Evolutionary conservation across 169 alveolate genomes (phyloP).

Genomic region (Eimeria zaria): DNA sequence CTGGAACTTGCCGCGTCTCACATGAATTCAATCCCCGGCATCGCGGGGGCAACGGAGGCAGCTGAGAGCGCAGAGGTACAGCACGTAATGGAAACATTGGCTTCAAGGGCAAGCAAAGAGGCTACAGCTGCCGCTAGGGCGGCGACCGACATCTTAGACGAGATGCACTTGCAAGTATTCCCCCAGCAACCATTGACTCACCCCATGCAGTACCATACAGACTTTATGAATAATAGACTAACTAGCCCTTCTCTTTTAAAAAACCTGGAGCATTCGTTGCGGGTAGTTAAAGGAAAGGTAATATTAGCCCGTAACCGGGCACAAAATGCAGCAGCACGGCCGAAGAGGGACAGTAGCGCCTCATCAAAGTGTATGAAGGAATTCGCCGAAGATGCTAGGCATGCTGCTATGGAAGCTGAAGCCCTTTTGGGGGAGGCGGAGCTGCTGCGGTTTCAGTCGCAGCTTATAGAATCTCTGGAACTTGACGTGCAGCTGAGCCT

Average conservation of each 20-base stretch:
- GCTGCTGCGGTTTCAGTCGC: not conserved
- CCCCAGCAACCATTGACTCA: not conserved
- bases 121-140: not conserved
- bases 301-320: not conserved
- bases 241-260: not conserved
- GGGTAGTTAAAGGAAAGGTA: not conserved
- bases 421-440: not conserved
- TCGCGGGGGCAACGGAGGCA: not conserved
- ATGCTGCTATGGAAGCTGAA: slow-evolving; percentile 4
- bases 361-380: not conserved
- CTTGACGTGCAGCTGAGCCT: not conserved
- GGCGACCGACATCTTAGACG: not conserved
- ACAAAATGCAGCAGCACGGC: not conserved
- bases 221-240: not conserved
- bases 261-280: not conserved
- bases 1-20: not conserved
- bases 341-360: not conserved
- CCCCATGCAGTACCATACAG: not conserved
- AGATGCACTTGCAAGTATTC: not conserved
- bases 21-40: not conserved
- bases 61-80: not conserved
- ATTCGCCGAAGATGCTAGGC: not conserved
- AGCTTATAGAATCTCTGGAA: slow-evolving; percentile 20
- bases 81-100: not conserved
- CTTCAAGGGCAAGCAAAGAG: not conserved